Conservation (phyloP, 2,329 filamentous ascomycete genomes). For the Ceratocystis huliohia region DNA sequence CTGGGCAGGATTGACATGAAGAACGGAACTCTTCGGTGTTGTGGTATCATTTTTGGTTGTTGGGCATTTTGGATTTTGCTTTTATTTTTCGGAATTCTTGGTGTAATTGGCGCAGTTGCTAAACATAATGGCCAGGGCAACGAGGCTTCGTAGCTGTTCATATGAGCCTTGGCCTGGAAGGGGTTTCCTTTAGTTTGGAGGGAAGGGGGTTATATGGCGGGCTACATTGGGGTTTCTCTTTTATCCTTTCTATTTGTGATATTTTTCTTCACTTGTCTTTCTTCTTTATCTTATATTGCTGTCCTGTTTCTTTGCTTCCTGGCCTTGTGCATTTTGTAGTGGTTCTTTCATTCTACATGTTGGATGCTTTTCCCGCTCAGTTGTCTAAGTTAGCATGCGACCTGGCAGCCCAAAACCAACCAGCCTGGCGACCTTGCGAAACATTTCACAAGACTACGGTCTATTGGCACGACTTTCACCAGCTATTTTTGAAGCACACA, state of each 20-base stretch:
- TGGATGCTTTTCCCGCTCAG: neutral
- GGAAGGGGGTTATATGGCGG: neutral
- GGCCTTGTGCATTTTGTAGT: neutral
- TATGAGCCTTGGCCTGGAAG: neutral
- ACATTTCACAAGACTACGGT: too few species aligned
- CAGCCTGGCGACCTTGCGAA: too few species aligned
- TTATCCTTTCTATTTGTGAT: neutral
- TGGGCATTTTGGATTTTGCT: slow-evolving; percentile 11
- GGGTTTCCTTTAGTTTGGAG: neutral
- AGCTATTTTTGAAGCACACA: too few species aligned
- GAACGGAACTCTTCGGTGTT: neutral
- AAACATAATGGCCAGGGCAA: neutral
- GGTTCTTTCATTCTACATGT: neutral
- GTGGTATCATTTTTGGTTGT: neutral
- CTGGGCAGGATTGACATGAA: too few species aligned
- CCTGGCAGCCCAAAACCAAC: too few species aligned
- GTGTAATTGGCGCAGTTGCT: slow-evolving; percentile 6
- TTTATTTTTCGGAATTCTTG: neutral
- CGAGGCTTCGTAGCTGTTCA: neutral
- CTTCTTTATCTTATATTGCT: neutral
- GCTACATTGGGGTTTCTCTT: neutral
- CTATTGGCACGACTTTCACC: too few species aligned
- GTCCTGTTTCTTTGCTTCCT: neutral
- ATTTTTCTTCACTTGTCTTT: neutral
- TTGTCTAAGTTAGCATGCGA: too few species aligned